A percentile compares a stretch with the other conserved stretches of the same genome.
These are phyloP conservation scores for Epichloe coenophiala DNA, from an alignment of 2,329 filamentous ascomycete species.

Conservation along the genomic window DNA sequence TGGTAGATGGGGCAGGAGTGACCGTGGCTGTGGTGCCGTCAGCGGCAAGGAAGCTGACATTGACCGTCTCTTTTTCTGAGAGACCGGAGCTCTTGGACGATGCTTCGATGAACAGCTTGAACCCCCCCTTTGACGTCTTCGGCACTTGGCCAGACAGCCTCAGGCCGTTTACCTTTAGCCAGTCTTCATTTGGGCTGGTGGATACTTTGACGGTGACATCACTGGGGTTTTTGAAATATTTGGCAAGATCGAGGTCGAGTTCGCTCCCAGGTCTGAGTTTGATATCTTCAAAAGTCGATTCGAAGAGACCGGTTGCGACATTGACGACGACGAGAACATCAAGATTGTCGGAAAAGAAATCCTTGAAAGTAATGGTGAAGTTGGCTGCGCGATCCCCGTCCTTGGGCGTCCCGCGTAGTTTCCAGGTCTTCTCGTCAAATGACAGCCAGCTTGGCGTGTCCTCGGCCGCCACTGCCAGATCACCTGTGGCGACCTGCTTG, in stretches of 20 bases:
- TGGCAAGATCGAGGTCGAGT: slow-evolving; percentile 28
- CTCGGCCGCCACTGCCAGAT: slow-evolving; percentile 38
- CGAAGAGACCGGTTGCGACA: slow-evolving; percentile 26
- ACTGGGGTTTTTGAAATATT: slow-evolving; percentile 26
- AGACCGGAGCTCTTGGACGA: slow-evolving; percentile 19
- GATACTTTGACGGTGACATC: slow-evolving; percentile 25
- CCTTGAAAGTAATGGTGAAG: slow-evolving; percentile 47
- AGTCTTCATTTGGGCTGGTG: slow-evolving; percentile 23
- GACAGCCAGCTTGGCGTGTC: slow-evolving; percentile 55
- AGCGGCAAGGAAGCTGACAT: slow-evolving; percentile 20
- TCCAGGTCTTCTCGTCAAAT: slow-evolving; percentile 48
- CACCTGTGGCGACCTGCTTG: slow-evolving; percentile 29
- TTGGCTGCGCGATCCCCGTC: slow-evolving; percentile 43
- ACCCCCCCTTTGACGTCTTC: slow-evolving; percentile 17
- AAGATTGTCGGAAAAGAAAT: slow-evolving; percentile 45
- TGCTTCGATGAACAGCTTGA: slow-evolving; percentile 19
- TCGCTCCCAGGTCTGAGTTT: slow-evolving; percentile 25
- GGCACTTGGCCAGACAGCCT: slow-evolving; percentile 29
- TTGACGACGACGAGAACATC: slow-evolving; percentile 35
- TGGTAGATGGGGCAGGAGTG: slow-evolving; percentile 10
- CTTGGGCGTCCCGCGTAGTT: slow-evolving; percentile 51
- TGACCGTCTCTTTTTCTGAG: slow-evolving; percentile 24
- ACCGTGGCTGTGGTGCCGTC: slow-evolving; percentile 13
- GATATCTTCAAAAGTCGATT: slow-evolving; percentile 24
- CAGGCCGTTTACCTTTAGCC: slow-evolving; percentile 28